A percentile compares a stretch with the other conserved stretches of the same genome.
Conservation (phyloP, 139 green algal genomes). For the Volvox africanus region DNA sequence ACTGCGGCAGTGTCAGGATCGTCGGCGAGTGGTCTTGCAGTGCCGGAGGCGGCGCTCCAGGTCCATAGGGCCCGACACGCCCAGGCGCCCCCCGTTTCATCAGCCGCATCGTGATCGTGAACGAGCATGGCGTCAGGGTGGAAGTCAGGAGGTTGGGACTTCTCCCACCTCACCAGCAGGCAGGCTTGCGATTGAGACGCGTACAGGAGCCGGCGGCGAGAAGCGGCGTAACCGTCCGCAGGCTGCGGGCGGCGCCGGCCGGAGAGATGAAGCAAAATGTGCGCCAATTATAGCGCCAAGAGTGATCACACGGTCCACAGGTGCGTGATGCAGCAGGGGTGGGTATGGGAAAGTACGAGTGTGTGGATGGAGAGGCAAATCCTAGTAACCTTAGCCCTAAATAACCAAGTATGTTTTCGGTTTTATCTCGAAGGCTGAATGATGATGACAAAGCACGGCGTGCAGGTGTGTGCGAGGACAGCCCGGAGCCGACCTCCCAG, state of each 20-base stretch:
- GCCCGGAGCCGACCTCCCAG: no score
- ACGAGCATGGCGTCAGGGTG: no score
- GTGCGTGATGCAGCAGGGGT: not conserved
- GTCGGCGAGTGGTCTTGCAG: conserved; percentile 18
- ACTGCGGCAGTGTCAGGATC: conserved; percentile 54
- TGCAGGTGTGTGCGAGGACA: no score
- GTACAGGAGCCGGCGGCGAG: conserved; percentile 22
- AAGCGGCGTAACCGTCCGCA: not conserved
- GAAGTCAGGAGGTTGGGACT: not conserved
- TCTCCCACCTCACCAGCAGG: conserved; percentile 36
- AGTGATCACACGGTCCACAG: no score
- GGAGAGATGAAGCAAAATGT: no score
- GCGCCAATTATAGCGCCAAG: no score
- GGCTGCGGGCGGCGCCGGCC: not conserved
- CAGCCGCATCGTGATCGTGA: no score
- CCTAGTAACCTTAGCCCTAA: no score
- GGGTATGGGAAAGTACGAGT: not conserved
- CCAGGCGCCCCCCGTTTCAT: not conserved
- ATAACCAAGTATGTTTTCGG: no score
- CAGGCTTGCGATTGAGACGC: conserved; percentile 15
- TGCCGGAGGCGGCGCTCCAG: not conserved
- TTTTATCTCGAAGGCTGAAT: no score
- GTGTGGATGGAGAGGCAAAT: no score
- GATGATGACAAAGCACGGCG: no score
- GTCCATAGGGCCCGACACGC: not conserved